A percentile compares a stretch with the other conserved stretches of the same genome.
phyloP scores from a whole-genome alignment of 768 basidiomycete species.

The Podaxis sp. region DNA sequence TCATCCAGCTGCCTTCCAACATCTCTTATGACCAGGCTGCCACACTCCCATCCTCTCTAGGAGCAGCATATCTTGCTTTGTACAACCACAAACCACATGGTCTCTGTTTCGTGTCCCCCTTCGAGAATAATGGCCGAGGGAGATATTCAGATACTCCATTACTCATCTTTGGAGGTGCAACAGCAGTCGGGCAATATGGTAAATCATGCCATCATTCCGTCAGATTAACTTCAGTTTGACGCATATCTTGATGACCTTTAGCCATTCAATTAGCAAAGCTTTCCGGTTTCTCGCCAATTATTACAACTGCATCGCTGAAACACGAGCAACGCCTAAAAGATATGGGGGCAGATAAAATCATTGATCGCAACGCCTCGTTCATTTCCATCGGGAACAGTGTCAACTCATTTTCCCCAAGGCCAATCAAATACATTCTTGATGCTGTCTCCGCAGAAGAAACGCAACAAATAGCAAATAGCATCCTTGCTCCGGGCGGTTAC shows the following conservation, averaged over 20 bases:
- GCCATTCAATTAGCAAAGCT: constrained; percentile 39
- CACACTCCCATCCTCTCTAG: constrained; percentile 37
- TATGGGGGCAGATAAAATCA: constrained; percentile 36
- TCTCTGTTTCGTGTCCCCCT: constrained; percentile 23
- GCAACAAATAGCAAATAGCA: constrained; percentile 30
- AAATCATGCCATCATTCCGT: constrained; percentile 10
- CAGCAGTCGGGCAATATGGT: constrained; percentile 27
- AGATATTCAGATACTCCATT: constrained; percentile 31
- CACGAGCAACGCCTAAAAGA: constrained; percentile 27
- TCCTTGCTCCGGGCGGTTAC: constrained; percentile 36
- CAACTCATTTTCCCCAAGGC: constrained; percentile 10
- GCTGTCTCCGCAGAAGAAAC: constrained; percentile 32
- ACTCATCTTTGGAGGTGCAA: constrained; percentile 27
- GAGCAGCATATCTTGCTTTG: constrained; percentile 35
- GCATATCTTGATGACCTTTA: constrained; percentile 15
- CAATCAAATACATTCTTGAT: constrained; percentile 24
- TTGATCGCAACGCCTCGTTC: constrained; percentile 22
- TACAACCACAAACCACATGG: constrained; percentile 27
- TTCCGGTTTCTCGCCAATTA: constrained; percentile 41
- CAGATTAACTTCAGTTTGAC: constrained; percentile 22
- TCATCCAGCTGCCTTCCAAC: constrained; percentile 33
- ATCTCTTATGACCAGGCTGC: constrained; percentile 39
- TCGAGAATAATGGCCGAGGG: constrained; percentile 21
- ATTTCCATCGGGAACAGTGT: background rate
- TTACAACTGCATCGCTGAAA: constrained; percentile 32